Base-by-base conservation (phyloP, 495 filamentous ascomycete genomes). In the Hypomontagnella submonticulosa region DNA sequence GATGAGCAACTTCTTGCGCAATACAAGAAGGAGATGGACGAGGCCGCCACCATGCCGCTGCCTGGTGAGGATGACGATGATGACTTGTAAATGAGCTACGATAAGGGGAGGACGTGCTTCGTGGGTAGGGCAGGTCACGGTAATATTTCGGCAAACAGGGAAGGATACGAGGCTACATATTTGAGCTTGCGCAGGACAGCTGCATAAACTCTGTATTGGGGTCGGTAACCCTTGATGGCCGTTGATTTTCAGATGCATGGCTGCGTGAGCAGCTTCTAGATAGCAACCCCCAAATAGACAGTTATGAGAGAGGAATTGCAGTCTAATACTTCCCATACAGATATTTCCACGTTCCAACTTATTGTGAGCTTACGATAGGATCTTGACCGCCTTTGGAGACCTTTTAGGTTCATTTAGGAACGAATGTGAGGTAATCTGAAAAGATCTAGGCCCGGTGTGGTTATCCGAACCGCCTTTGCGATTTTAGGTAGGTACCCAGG, bases 11-110 rank as follows among this genome's bases (percentile, higher is more conserved):
- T 96, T 61, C 85, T 98, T 70, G 79, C 85, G 60, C 81, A 91
- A 80, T 96, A 96, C 86, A 79, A 89, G 76, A 80, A 87, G 76
- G 95, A 99, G 85, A 96, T 99, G 91, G 77, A 85, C 53, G 88
- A 84, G 55, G 95, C 95, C 48, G 87, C 90, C 41, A 63, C 85
- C 18, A 84, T 89, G 87, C 93, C 96, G 68, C 90, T 99, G 55
- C 96, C 95, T 58, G 93, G 94, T 70, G 95, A 99, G 85, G 94
- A 97, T 65, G 93, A 97, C 69, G 85, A 91, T 62, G 84, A 85
- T 16, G 81, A 83, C 69, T 73, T 86, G 73, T 86, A 80, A 78
- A 76, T 59, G 66, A 42, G 62, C 41, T 37, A 63, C 37, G 37
- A 61, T 9, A 27, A 27, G 23, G 4, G 53, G 50, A 65, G 43